Evolutionary conservation across 2,329 filamentous ascomycete genomes (phyloP).

Genomic region (Hortaea werneckii): DNA sequence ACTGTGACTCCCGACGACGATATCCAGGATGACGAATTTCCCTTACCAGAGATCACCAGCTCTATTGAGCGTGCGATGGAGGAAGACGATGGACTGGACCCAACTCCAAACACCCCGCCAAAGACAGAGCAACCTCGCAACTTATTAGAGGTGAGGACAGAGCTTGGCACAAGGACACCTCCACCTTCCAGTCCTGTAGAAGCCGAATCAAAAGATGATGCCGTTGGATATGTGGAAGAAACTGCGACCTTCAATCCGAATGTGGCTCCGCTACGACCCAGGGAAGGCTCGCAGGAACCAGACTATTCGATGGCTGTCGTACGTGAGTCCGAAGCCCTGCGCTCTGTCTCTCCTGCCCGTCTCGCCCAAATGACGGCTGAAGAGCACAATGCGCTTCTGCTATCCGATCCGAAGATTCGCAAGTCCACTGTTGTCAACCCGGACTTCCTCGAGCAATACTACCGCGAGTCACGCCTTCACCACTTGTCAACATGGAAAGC

Average conservation of each 20-base stretch:
- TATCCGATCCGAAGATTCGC: conserved; percentile 74
- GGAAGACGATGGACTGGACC: conserved; percentile 6
- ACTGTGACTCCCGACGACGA: conserved; percentile 23
- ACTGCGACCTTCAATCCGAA: background rate
- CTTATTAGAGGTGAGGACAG: background rate
- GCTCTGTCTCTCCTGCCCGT: conserved; percentile 20
- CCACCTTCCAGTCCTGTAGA: conserved; percentile 8
- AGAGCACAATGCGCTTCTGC: conserved; percentile 77
- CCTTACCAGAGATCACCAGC: conserved; percentile 22
- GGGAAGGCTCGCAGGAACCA: conserved; percentile 24
- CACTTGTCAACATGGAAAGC: conserved; percentile 96
- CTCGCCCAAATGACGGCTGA: conserved; percentile 62
- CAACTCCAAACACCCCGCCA: background rate
- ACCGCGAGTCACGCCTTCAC: conserved; percentile 87
- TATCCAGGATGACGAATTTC: conserved; percentile 21
- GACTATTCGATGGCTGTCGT: conserved; percentile 24
- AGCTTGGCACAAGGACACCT: conserved; percentile 13
- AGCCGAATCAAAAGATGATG: background rate
- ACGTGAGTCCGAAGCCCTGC: conserved; percentile 19
- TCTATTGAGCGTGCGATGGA: conserved; percentile 24
- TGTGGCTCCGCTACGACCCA: conserved; percentile 8
- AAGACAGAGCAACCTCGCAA: background rate
- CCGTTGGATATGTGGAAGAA: too few species aligned
- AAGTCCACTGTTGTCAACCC: conserved; percentile 90
- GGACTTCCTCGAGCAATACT: conserved; percentile 87